Conservation (phyloP, 176 grass and related monocot species). For the Oryza meridionalis region DNA sequence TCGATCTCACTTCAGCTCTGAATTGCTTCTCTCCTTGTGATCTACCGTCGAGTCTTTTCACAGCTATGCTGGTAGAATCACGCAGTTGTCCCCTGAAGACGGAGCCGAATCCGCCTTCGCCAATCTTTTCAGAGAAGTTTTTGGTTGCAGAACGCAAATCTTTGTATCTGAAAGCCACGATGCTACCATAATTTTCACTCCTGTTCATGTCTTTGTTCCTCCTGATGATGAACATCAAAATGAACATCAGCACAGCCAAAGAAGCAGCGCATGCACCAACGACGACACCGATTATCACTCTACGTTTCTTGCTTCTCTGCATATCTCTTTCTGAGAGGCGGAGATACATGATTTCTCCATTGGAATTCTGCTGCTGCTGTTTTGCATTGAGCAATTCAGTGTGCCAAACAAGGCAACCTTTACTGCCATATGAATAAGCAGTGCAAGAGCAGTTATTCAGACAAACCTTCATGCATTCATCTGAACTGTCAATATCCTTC, state of each 20-base stretch:
- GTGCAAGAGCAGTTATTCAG: constrained; percentile 48
- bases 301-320: constrained; percentile 5
- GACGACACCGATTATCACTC: not conserved
- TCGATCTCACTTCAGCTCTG: constrained; percentile 52
- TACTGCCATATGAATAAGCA: constrained; percentile 45
- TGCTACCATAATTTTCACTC: not conserved
- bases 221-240: not conserved
- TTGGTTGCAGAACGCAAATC: constrained; percentile 37
- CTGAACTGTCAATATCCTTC: not conserved
- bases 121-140: constrained; percentile 48
- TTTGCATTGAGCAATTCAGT: constrained; percentile 29
- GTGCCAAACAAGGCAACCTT: constrained; percentile 44
- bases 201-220: not conserved
- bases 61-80: constrained; percentile 17
- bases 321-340: constrained; percentile 49
- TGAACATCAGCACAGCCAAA: not conserved
- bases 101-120: constrained; percentile 45
- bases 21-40: constrained; percentile 62
- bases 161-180: constrained; percentile 38
- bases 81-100: constrained; percentile 46
- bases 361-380: not conserved
- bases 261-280: not conserved
- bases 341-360: constrained; percentile 27
- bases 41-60: constrained; percentile 49
- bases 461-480: constrained; percentile 35